Conservation (phyloP, 2,329 filamentous ascomycete species). For the Mollisiaceae sp. region DNA sequence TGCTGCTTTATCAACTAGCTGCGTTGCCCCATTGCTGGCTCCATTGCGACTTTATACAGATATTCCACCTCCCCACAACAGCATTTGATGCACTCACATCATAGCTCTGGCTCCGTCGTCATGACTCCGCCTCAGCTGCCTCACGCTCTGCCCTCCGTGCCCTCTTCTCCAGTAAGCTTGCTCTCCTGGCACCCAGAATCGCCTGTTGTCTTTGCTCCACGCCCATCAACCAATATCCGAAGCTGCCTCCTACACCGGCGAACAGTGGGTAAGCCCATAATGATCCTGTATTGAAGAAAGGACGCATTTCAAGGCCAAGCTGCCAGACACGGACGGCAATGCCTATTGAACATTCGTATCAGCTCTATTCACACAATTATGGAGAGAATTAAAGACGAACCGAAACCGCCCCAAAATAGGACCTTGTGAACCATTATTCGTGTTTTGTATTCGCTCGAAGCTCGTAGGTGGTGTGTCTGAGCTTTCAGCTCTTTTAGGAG, state of each 20-base stretch:
- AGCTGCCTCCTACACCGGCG: constrained; percentile 82
- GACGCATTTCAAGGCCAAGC: constrained; percentile 97
- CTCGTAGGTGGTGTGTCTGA: background rate
- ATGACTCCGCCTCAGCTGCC: constrained; percentile 47
- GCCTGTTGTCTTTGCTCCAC: constrained; percentile 83
- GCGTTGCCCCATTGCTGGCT: constrained; percentile 3
- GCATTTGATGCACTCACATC: constrained; percentile 8
- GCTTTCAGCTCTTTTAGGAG: background rate
- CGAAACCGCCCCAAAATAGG: constrained; percentile 89
- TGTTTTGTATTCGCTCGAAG: constrained; percentile 6
- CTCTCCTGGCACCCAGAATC: constrained; percentile 78
- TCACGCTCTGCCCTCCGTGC: constrained; percentile 74
- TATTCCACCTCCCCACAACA: constrained; percentile 9
- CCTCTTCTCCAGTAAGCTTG: constrained; percentile 85
- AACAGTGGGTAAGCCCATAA: constrained; percentile 94
- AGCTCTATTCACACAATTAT: constrained; percentile 29
- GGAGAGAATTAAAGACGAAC: constrained; percentile 58
- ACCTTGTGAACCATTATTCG: constrained; percentile 54
- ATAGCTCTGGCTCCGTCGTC: background rate
- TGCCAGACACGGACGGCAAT: constrained; percentile 93
- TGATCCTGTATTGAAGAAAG: constrained; percentile 82
- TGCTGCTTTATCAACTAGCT: background rate
- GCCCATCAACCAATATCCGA: constrained; percentile 96
- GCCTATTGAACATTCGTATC: constrained; percentile 59
- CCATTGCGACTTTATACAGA: constrained; percentile 30